Conservation (phyloP, 768 basidiomycete genomes). For the Termitomyces sp. region DNA sequence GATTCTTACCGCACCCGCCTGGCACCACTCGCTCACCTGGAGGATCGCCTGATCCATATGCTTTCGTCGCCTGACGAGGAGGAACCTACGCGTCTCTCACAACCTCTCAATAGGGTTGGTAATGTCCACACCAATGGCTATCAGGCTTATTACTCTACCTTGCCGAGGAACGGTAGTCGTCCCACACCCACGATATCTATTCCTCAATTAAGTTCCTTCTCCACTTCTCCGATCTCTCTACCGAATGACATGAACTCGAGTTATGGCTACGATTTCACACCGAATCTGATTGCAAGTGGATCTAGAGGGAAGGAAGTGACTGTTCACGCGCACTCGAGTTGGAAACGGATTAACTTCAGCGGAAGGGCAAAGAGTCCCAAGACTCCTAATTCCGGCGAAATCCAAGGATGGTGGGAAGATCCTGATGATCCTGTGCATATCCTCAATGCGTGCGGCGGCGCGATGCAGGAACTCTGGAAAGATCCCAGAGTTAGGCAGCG, state of each 20-base stretch:
- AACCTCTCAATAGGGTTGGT: conserved; percentile 22
- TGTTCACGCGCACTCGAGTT: conserved; percentile 56
- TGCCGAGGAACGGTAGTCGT: conserved; percentile 21
- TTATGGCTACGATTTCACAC: conserved; percentile 16
- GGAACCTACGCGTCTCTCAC: conserved; percentile 53
- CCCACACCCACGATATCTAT: conserved; percentile 46
- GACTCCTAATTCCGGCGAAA: conserved; percentile 63
- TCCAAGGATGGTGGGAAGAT: conserved; percentile 83
- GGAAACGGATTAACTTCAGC: conserved; percentile 66
- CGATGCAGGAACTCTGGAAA: conserved; percentile 73
- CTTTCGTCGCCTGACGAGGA: conserved; percentile 71
- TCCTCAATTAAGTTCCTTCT: conserved; percentile 28
- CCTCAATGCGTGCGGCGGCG: conserved; percentile 53
- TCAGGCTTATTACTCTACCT: conserved; percentile 3
- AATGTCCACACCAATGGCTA: conserved; percentile 15
- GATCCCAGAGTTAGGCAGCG: conserved; percentile 61
- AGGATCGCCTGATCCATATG: conserved; percentile 59
- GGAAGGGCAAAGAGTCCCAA: conserved; percentile 61
- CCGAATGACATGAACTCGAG: conserved; percentile 17
- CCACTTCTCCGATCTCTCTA: conserved; percentile 24
- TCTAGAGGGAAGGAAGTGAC: conserved; percentile 45
- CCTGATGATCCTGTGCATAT: conserved; percentile 76
- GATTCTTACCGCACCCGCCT: conserved; percentile 57
- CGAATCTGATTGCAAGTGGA: conserved; percentile 26
- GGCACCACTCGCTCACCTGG: conserved; percentile 64